Conservation (phyloP, 1,139 yeast genomes). For the Ashbya aceris region DNA sequence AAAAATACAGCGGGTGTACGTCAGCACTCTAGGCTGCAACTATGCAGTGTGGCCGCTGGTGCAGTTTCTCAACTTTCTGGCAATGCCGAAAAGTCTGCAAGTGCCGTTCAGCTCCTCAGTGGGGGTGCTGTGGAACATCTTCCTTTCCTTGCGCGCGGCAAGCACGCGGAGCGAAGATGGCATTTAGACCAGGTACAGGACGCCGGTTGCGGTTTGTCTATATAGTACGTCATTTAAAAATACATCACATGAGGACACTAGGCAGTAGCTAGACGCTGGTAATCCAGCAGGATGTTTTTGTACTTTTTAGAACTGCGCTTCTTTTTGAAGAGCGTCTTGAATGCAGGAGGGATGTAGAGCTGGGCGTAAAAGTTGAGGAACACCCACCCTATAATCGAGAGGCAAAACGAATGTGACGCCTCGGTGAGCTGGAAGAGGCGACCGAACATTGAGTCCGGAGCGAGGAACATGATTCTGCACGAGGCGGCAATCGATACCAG, state of each 20-base stretch:
- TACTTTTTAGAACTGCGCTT: slow-evolving; percentile 31
- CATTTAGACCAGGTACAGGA: too few species aligned
- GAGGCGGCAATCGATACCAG: slow-evolving; percentile 42
- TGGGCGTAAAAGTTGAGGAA: slow-evolving; percentile 41
- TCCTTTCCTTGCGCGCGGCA: slow-evolving; percentile 58
- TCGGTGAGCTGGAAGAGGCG: slow-evolving; percentile 66
- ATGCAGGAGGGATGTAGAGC: slow-evolving; percentile 26
- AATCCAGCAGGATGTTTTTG: slow-evolving; percentile 26
- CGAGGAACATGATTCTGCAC: slow-evolving; percentile 39
- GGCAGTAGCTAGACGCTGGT: background rate
- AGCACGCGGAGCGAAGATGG: background rate
- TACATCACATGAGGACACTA: too few species aligned
- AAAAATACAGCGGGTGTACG: slow-evolving; percentile 57
- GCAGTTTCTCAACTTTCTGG: slow-evolving; percentile 76
- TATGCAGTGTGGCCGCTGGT: slow-evolving; percentile 93
- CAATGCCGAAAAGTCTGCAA: slow-evolving; percentile 72
- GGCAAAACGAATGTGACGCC: slow-evolving; percentile 44
- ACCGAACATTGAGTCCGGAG: slow-evolving; percentile 48
- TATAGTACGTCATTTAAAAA: too few species aligned
- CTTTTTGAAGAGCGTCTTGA: slow-evolving; percentile 29
- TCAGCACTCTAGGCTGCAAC: slow-evolving; percentile 70
- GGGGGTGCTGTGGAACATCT: slow-evolving; percentile 91
- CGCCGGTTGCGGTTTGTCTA: too few species aligned
- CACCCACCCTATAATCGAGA: slow-evolving; percentile 40
- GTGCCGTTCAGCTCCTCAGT: slow-evolving; percentile 87